Evolutionary conservation across 768 basidiomycete species (phyloP).

Genomic region (Psilocybe cyanescens): DNA sequence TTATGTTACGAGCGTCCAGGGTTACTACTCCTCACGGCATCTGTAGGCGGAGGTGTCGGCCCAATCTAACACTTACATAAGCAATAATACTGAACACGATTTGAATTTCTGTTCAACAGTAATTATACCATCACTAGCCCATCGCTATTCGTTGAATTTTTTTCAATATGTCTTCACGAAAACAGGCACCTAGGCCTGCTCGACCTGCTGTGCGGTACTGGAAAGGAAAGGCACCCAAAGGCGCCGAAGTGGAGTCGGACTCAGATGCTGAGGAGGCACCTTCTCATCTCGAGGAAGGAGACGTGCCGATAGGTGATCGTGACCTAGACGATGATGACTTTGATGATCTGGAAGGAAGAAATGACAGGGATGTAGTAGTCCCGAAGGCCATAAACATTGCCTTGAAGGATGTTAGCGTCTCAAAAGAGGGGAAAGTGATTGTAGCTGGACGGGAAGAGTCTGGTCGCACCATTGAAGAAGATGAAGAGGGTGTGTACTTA

Average conservation of each 20-base stretch:
- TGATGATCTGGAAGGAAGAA: constrained; percentile 47
- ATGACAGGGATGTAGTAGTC: constrained; percentile 37
- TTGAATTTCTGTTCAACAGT: background rate
- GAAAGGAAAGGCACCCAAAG: constrained; percentile 89
- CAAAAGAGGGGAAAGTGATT: constrained; percentile 78
- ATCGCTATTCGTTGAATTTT: background rate
- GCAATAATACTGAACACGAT: background rate
- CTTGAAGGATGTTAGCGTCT: constrained; percentile 81
- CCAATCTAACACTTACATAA: background rate
- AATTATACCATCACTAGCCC: background rate
- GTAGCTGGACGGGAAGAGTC: constrained; percentile 81
- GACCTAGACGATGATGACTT: constrained; percentile 51
- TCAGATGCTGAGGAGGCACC: constrained; percentile 63
- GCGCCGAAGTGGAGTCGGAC: constrained; percentile 63
- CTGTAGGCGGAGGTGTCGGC: too few relatives aligned
- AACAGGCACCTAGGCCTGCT: constrained; percentile 79
- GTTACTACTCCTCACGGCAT: too few relatives aligned
- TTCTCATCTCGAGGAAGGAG: constrained; percentile 46
- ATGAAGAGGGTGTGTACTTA: constrained; percentile 31
- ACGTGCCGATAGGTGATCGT: constrained; percentile 63
- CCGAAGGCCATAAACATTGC: constrained; percentile 71
- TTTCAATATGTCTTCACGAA: constrained; percentile 39
- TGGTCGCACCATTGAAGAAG: constrained; percentile 70
- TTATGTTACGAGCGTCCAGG: too few relatives aligned
- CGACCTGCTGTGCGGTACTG: constrained; percentile 85